Percentiles rank a stretch among this genome's conserved stretches.
phyloP scores from a whole-genome alignment of 83 land plant species.

The Picea abies region DNA sequence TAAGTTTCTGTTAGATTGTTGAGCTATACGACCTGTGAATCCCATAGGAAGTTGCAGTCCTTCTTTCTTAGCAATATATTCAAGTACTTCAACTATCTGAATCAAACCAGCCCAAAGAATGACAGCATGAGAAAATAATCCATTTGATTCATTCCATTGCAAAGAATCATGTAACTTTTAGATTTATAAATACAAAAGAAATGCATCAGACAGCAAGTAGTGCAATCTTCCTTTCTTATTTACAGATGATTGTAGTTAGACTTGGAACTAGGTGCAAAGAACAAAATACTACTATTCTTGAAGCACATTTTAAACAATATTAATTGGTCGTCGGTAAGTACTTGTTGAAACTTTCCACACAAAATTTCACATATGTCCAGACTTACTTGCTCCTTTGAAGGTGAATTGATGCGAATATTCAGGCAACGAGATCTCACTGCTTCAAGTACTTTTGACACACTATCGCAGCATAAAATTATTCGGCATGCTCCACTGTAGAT shows the following conservation, averaged over 20 bases:
- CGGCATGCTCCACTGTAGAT: constrained; percentile 95
- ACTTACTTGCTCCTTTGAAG: constrained; percentile 74
- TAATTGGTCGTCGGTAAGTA: not conserved
- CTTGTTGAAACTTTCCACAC: not conserved
- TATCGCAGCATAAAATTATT: constrained; percentile 91
- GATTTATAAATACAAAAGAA: not conserved
- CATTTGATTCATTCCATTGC: not conserved
- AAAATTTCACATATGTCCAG: not conserved
- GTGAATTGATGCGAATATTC: constrained; percentile 87
- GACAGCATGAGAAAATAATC: not conserved
- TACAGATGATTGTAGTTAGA: not conserved
- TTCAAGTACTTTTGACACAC: constrained; percentile 96
- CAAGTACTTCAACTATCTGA: constrained; percentile 85
- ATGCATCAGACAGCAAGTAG: not conserved
- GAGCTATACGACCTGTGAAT: constrained; percentile 79
- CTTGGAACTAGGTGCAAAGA: not conserved
- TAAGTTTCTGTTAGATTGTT: constrained; percentile 80
- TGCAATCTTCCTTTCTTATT: not conserved
- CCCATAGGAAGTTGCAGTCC: constrained; percentile 75
- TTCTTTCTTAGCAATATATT: constrained; percentile 90
- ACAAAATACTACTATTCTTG: not conserved
- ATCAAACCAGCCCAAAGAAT: not conserved
- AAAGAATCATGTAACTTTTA: not conserved
- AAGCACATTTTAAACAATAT: constrained; percentile 3
- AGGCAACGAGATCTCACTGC: constrained; percentile 98